Percentiles rank a stretch among this genome's conserved stretches.
phyloP scores from a whole-genome alignment of 2,329 filamentous ascomycete species.

The Diplodia sapinea region DNA sequence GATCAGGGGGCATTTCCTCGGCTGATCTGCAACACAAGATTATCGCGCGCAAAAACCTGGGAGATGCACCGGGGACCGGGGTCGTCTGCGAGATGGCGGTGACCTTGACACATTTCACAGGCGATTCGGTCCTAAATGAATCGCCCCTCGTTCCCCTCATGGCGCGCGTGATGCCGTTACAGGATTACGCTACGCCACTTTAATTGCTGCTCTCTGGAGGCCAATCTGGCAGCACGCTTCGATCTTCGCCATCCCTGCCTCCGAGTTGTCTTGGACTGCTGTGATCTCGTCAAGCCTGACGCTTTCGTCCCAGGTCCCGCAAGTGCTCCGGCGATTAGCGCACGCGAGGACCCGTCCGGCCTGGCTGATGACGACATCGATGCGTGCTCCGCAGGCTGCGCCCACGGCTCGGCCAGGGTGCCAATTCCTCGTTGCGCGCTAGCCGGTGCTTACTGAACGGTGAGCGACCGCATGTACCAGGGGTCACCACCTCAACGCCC shows the following conservation, averaged over 20 bases:
- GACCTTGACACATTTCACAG: constrained; percentile 30
- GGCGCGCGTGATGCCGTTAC: constrained; percentile 29
- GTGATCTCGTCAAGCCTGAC: constrained; percentile 22
- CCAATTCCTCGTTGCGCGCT: constrained; percentile 18
- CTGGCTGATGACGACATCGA: constrained; percentile 2
- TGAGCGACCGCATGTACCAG: constrained; percentile 27
- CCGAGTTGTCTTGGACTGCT: neutral
- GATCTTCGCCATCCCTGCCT: constrained; percentile 28
- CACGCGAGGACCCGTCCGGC: constrained; percentile 1
- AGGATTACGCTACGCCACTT: constrained; percentile 24
- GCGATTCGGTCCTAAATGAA: constrained; percentile 31
- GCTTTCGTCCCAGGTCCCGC: constrained; percentile 14
- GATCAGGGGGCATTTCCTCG: constrained; percentile 31
- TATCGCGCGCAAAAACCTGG: constrained; percentile 31
- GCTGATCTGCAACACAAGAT: constrained; percentile 32
- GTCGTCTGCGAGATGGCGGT: constrained; percentile 28
- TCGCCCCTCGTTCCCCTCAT: constrained; percentile 12
- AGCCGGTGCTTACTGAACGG: constrained; percentile 16
- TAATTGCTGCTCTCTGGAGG: constrained; percentile 22
- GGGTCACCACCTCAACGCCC: constrained; percentile 20
- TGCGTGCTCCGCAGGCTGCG: neutral
- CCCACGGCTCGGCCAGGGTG: neutral
- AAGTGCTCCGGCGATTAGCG: constrained; percentile 17
- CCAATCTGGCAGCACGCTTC: constrained; percentile 22
- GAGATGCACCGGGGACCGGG: constrained; percentile 31